Evolutionary conservation across 73 alveolate genomes (phyloP).

Genomic region (Paramecium bursaria): DNA sequence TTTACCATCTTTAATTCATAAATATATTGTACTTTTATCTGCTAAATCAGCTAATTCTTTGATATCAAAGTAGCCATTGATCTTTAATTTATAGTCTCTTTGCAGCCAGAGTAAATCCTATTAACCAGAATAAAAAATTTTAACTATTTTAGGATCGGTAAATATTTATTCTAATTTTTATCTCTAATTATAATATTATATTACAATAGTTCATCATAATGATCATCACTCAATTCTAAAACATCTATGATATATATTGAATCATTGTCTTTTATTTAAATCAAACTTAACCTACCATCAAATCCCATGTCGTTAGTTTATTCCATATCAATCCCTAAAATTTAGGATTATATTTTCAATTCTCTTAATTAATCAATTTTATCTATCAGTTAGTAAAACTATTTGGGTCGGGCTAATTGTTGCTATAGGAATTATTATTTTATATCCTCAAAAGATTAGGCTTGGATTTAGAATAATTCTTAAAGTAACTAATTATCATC

Average conservation of each 20-base stretch:
- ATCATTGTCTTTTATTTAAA: conserved; percentile 42
- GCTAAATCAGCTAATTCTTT: conserved; percentile 60
- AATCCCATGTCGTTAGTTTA: conserved; percentile 51
- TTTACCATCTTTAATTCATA: conserved; percentile 53
- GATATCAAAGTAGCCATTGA: conserved; percentile 49
- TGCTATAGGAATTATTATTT: too few species aligned
- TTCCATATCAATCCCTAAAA: conserved; percentile 63
- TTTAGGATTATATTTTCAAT: neutral
- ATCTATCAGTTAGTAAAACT: too few species aligned
- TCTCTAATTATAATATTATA: neutral
- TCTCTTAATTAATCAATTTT: conserved; percentile 10
- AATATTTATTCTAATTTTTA: conserved; percentile 7
- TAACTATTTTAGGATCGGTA: conserved; percentile 25
- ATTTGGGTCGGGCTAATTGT: too few species aligned
- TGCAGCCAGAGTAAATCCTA: conserved; percentile 62
- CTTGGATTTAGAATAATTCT: too few species aligned
- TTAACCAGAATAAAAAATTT: conserved; percentile 63
- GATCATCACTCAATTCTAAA: conserved; percentile 1
- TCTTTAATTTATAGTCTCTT: conserved; percentile 53
- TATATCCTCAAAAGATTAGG: too few species aligned
- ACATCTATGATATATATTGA: conserved; percentile 62
- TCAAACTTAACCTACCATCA: conserved; percentile 63
- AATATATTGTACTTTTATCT: neutral
- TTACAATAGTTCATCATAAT: neutral
- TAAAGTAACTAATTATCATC: too few species aligned